Evolutionary conservation across 306 rosid genomes (phyloP).

Genomic region (Canavalia gladiata): DNA sequence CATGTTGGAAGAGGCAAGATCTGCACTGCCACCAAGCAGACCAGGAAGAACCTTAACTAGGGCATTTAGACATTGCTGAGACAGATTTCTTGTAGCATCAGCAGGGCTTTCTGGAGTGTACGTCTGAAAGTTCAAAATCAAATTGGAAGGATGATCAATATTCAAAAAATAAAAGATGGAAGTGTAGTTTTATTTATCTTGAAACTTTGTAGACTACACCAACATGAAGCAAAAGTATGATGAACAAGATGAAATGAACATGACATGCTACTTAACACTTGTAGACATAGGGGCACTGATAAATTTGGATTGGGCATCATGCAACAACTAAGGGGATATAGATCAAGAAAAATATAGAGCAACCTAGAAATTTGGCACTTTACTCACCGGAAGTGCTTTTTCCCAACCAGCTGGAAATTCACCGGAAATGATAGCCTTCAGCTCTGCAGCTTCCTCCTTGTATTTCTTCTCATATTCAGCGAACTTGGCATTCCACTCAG

Average conservation of each 20-base stretch:
- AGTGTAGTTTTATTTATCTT: background rate
- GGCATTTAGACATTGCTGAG: constrained; percentile 88
- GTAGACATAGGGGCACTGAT: background rate
- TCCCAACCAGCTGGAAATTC: constrained; percentile 95
- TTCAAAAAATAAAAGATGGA: constrained; percentile 28
- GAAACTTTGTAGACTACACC: constrained; percentile 32
- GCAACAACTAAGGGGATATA: constrained; percentile 8
- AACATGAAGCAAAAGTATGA: constrained; percentile 22
- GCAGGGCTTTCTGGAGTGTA: constrained; percentile 93
- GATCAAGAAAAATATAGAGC: background rate
- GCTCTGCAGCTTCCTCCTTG: constrained; percentile 82
- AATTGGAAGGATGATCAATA: constrained; percentile 39
- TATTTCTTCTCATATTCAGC: constrained; percentile 94
- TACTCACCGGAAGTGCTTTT: constrained; percentile 94
- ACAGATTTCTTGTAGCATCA: constrained; percentile 94
- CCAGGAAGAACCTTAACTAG: constrained; percentile 93
- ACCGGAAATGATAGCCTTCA: constrained; percentile 73
- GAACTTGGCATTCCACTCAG: constrained; percentile 93
- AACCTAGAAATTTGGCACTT: constrained; percentile 40
- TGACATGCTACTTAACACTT: background rate
- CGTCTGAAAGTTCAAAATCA: constrained; percentile 62
- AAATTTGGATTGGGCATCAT: constrained; percentile 26
- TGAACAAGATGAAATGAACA: constrained; percentile 23
- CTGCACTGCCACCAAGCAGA: constrained; percentile 96
- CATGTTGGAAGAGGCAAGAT: constrained; percentile 98